Evolutionary conservation across 257 asterid species (phyloP).

Genomic region (Scutellaria galericulata): DNA sequence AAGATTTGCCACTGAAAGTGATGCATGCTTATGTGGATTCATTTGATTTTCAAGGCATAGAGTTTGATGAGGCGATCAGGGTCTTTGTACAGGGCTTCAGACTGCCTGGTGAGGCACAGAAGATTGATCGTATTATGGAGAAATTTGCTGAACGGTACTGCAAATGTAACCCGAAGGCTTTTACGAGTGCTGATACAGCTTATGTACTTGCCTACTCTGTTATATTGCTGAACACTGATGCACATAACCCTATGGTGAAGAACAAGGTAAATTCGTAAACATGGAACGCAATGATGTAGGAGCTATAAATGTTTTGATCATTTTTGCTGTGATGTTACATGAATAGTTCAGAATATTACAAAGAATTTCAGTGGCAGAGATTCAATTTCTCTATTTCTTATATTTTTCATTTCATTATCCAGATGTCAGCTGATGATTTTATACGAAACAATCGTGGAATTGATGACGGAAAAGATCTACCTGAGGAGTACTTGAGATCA

Average conservation of each 20-base stretch:
- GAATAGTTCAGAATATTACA: too few species aligned
- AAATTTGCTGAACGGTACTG: conserved; percentile 97
- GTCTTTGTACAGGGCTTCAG: conserved; percentile 89
- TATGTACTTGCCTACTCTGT: conserved; percentile 98
- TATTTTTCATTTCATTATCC: conserved; percentile 30
- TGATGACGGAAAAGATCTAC: conserved; percentile 97
- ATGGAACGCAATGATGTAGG: background rate
- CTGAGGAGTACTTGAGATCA: conserved; percentile 94
- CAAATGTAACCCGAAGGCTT: conserved; percentile 87
- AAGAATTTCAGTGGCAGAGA: conserved; percentile 7
- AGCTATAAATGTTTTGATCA: too few species aligned
- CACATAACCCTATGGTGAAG: conserved; percentile 98
- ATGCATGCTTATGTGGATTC: conserved; percentile 99
- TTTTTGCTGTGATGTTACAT: too few species aligned
- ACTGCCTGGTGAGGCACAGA: conserved; percentile 99
- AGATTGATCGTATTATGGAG: conserved; percentile 98
- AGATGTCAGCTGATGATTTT: conserved; percentile 99
- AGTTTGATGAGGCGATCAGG: conserved; percentile 97
- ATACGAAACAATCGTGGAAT: conserved; percentile 94
- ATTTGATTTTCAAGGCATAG: conserved; percentile 89
- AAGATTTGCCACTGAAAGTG: conserved; percentile 88
- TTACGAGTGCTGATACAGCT: conserved; percentile 98
- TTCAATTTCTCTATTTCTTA: conserved; percentile 32
- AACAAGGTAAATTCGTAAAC: conserved; percentile 71
- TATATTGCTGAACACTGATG: conserved; percentile 94